Conservation (phyloP, 768 basidiomycete genomes). For the Galerina marginata region DNA sequence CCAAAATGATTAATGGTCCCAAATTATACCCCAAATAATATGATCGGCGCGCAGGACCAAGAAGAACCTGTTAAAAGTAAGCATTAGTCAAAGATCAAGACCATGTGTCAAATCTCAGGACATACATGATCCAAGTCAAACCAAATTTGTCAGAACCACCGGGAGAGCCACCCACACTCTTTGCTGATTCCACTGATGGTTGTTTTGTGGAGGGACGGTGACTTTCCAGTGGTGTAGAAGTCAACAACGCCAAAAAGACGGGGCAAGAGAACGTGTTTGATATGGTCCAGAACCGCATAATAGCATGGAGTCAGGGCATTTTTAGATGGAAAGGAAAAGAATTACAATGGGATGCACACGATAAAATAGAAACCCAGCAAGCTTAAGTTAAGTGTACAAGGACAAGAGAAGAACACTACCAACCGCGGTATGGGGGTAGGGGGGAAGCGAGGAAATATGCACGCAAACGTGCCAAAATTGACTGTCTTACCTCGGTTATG, state of each 20-base stretch:
- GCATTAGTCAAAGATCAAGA: slow-evolving; percentile 21
- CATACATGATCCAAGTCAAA: slow-evolving; percentile 57
- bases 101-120: background rate
- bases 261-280: slow-evolving; percentile 67
- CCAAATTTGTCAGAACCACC: slow-evolving; percentile 84
- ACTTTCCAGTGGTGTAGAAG: slow-evolving; percentile 69
- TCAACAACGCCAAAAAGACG: slow-evolving; percentile 72
- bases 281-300: slow-evolving; percentile 68
- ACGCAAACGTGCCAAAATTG: too few species aligned
- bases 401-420: too few species aligned
- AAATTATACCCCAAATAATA: slow-evolving; percentile 82
- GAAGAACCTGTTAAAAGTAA: slow-evolving; percentile 39
- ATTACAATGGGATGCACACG: too few species aligned
- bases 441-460: too few species aligned
- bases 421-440: too few species aligned
- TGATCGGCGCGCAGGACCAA: slow-evolving; percentile 63
- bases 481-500: too few species aligned
- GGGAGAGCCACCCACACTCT: slow-evolving; percentile 65
- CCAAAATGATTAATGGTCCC: slow-evolving; percentile 55
- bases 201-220: slow-evolving; percentile 59
- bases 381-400: too few species aligned
- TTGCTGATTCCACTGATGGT: slow-evolving; percentile 68
- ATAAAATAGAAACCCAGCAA: too few species aligned
- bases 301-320: slow-evolving; percentile 58
- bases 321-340: background rate